phyloP scores from a whole-genome alignment of 768 basidiomycete species.

The Psilocybe azurescens region DNA sequence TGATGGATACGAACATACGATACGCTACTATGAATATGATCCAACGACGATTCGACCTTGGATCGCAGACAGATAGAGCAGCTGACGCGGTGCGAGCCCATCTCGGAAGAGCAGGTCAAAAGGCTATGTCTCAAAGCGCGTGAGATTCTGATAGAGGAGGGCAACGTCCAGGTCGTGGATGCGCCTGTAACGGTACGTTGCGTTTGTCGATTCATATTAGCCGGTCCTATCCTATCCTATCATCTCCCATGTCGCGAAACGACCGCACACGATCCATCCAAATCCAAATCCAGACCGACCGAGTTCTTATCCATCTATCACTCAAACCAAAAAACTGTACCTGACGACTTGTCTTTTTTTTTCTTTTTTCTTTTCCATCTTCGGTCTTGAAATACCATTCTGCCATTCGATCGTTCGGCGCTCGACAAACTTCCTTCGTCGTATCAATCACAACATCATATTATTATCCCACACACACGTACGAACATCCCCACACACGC shows the following conservation, averaged over 20 bases:
- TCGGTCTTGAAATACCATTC: background rate
- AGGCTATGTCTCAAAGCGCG: constrained; percentile 93
- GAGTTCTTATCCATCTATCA: constrained; percentile 11
- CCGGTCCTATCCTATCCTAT: too few relatives aligned
- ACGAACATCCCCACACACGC: background rate
- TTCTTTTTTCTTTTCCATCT: background rate
- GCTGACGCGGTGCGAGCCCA: constrained; percentile 90
- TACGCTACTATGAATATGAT: too few relatives aligned
- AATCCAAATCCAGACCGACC: too few relatives aligned
- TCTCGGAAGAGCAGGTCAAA: constrained; percentile 96
- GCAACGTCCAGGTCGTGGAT: constrained; percentile 95
- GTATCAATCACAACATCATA: background rate
- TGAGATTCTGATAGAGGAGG: constrained; percentile 97
- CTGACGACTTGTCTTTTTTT: background rate
- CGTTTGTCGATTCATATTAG: constrained; percentile 5
- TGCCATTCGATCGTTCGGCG: background rate
- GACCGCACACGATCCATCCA: too few relatives aligned
- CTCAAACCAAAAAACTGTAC: constrained; percentile 8
- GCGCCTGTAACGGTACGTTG: constrained; percentile 88
- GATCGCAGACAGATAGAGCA: constrained; percentile 87
- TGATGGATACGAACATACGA: too few relatives aligned
- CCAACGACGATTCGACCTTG: background rate
- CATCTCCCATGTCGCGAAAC: too few relatives aligned
- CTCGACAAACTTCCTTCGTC: background rate
- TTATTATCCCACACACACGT: background rate